Base-by-base conservation (phyloP, 805 yeast genomes). In the Yarrowia sp. region DNA sequence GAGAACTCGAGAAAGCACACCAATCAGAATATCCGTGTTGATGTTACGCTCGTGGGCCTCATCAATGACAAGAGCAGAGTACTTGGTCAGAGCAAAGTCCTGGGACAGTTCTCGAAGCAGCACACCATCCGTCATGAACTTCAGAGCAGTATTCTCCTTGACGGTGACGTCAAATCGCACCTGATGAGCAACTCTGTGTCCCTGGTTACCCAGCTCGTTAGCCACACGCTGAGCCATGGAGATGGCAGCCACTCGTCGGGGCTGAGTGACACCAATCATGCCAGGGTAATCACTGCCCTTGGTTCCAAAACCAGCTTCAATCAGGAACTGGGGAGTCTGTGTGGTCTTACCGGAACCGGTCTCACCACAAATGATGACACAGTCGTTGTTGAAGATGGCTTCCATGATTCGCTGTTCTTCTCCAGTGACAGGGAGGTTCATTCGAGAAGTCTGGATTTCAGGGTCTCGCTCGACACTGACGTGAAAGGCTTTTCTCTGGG, bases 321-420 rank as follows among this genome's bases (percentile, higher is more conserved):
- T 92, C 53, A 95, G 78, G 74, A 95, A 95, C 76, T 95, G 99
- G 0, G 99, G 99, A 6, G 95, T 93, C 78, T 95, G 99, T 0
- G 99, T 95, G 1, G 99, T 95, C 77, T 95, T 95, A 78, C 99
- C 99, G 2, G 98, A 92, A 73, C 99, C 99, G 0, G 99, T 95
- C 73, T 93, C 98, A 82, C 99, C 99, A 80, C 98, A 94, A 33
- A 95, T 83, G 14, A 95, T 88, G 0, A 93, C 87, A 69, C 94
- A 89, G 73, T 93, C 97, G 74, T 94, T 90, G 74, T 94, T 96
- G 75, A 90, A 91, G 63, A 95, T 85, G 0, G 97, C 97, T 76
- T 95, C 99, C 98, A 95, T 92, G 61, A 95, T 90, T 67, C 87
- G 82, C 76, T 91, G 97, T 74, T 95, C 99, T 76, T 92, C 97